Evolutionary conservation across 805 yeast genomes (phyloP).

Genomic region (Pachysolen tannophilus): DNA sequence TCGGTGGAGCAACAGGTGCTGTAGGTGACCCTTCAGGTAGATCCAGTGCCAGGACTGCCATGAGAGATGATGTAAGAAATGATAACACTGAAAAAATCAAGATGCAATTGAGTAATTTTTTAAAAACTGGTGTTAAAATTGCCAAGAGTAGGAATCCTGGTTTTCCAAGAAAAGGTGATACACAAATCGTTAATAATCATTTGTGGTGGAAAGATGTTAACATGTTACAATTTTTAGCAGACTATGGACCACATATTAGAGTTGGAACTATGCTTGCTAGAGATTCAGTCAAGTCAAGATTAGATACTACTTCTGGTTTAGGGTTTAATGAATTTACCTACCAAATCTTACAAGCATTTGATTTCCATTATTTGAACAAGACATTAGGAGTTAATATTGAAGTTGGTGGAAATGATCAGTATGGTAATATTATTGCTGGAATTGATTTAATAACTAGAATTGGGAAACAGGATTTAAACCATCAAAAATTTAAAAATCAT

Average conservation of each 20-base stretch:
- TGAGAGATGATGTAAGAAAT: conserved; percentile 44
- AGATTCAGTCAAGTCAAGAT: conserved; percentile 75
- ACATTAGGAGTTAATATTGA: conserved; percentile 58
- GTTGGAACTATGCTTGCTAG: conserved; percentile 83
- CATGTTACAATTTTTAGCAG: conserved; percentile 70
- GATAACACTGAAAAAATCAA: conserved; percentile 54
- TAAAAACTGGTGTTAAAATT: conserved; percentile 52
- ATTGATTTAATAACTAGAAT: conserved; percentile 74
- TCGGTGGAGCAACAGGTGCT: conserved; percentile 93
- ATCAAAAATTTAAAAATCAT: conserved; percentile 16
- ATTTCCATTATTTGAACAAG: conserved; percentile 73
- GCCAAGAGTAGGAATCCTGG: conserved; percentile 40
- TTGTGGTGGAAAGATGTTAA: conserved; percentile 81
- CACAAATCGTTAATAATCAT: conserved; percentile 43
- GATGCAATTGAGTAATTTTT: conserved; percentile 53
- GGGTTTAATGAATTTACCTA: conserved; percentile 94
- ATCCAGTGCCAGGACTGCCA: conserved; percentile 56
- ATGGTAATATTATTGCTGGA: conserved; percentile 98
- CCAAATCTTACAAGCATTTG: conserved; percentile 89
- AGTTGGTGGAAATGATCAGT: conserved; percentile 95
- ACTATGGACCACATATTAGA: conserved; percentile 71
- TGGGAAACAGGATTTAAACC: conserved; percentile 5
- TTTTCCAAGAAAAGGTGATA: conserved; percentile 12
- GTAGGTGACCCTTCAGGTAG: conserved; percentile 98
- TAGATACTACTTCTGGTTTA: conserved; percentile 63